Percentiles rank a stretch among this genome's conserved stretches.
These are phyloP conservation scores for Meira nashicola DNA, from an alignment of 1,284 basidiomycete genomes.

Conservation along the genomic window DNA sequence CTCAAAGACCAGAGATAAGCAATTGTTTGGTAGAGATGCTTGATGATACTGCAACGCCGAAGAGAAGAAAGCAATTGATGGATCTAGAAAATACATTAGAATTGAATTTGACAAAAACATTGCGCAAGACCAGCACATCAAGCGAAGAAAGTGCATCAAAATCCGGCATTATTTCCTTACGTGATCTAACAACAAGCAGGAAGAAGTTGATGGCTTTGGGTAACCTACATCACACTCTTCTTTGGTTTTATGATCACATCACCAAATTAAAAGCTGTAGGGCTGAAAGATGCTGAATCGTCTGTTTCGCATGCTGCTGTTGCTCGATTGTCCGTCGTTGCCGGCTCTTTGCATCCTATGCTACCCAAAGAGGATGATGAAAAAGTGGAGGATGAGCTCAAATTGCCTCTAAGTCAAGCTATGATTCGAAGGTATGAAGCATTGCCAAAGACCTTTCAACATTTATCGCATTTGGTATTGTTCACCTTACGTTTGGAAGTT, in stretches of 20 bases:
- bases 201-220: conserved; percentile 74
- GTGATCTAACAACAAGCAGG: conserved; percentile 68
- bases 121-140: neutral
- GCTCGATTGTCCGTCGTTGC: conserved; percentile 7
- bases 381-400: conserved; percentile 16
- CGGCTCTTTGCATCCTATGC: neutral
- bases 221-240: conserved; percentile 64
- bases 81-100: conserved; percentile 29
- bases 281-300: conserved; percentile 49
- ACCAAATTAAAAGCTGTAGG: conserved; percentile 25
- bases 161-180: conserved; percentile 19
- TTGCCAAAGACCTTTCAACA: conserved; percentile 83
- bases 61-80: conserved; percentile 21
- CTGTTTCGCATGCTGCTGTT: conserved; percentile 8
- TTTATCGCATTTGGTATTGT: conserved; percentile 76
- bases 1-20: conserved; percentile 64
- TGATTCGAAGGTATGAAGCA: conserved; percentile 59
- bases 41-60: conserved; percentile 3
- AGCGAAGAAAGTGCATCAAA: neutral
- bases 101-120: conserved; percentile 17
- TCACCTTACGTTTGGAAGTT: conserved; percentile 82
- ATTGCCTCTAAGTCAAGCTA: conserved; percentile 30
- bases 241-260: conserved; percentile 37
- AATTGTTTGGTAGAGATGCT: conserved; percentile 64
- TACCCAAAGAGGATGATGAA: conserved; percentile 9